phyloP scores from a whole-genome alignment of 129 eudicot species.

The carrot (Daucus carota) region DH1_v3.0 NC_030383.2:48526501-48527000 shows the following conservation, averaged over 20 bases:
- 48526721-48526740: constrained; percentile 53
- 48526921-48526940: background rate
- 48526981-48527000: constrained; percentile 20
- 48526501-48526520: constrained; percentile 82
- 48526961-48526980: constrained; percentile 34
- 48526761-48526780: background rate
- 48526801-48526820: background rate
- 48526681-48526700: constrained; percentile 20
- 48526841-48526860: background rate
- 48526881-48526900: background rate
- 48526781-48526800: background rate
- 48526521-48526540: constrained; percentile 50
- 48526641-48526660: constrained; percentile 52
- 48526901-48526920: background rate
- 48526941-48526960: constrained; percentile 9
- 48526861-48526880: background rate
- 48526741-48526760: constrained; percentile 20
- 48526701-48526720: constrained; percentile 20
- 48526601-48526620: constrained; percentile 67
- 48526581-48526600: constrained; percentile 70
- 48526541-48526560: constrained; percentile 51
- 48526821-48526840: background rate
- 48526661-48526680: constrained; percentile 20
- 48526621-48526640: constrained; percentile 70
- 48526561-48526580: constrained; percentile 86